Base-by-base conservation (phyloP, 306 rosid genomes). In the Trifolium fragiferum region DNA sequence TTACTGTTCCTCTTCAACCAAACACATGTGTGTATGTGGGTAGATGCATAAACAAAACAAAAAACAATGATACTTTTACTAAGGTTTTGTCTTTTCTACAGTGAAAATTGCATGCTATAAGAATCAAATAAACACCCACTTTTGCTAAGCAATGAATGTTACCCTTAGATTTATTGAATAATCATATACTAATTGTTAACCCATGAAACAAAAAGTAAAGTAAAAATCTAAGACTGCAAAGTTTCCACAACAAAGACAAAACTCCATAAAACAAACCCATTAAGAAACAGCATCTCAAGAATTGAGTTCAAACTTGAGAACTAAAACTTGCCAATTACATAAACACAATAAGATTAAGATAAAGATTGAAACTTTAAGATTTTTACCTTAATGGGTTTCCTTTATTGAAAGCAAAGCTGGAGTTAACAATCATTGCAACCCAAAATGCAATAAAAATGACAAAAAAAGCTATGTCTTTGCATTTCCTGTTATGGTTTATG, bases 371-470 rank as follows among this genome's bases (percentile, higher is more conserved):
- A 60, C 73, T 51, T 59, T 37, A 69, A 68, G 79, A 8, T 18
- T 78, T 59, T 61, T 72, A 90, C 99, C 99, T 92, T 61, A 81
- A 83, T 15, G 98, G 99, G 83, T 90, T 90, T 62, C 99, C 99
- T 82, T 87, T 83, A 84, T 86, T 89, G 85, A 94, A 94, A 59
- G 89, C 99, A 77, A 94, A 92, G 93, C 99, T 94, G 49, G 99
- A 94, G 87, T 94, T 94, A n/a, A 94, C 98, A 81, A 94, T 92
- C 96, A 94, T 87, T 21, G 91, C 89, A 41, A 94, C 77, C 98
- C 97, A 94, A 87, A 94, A 92, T 7, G 96, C 95, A n/a, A 85
- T 75, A 40, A 94, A 94, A 79, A 92, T 81, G 43, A 92, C 81
- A 27, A 94, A 89, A 78, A 90, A 79, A 23, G 76, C 74, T 66